A percentile compares a stretch with the other conserved stretches of the same genome.
Evolutionary conservation across 2,329 filamentous ascomycete genomes (phyloP).

Genomic region (Microsporum canis): DNA sequence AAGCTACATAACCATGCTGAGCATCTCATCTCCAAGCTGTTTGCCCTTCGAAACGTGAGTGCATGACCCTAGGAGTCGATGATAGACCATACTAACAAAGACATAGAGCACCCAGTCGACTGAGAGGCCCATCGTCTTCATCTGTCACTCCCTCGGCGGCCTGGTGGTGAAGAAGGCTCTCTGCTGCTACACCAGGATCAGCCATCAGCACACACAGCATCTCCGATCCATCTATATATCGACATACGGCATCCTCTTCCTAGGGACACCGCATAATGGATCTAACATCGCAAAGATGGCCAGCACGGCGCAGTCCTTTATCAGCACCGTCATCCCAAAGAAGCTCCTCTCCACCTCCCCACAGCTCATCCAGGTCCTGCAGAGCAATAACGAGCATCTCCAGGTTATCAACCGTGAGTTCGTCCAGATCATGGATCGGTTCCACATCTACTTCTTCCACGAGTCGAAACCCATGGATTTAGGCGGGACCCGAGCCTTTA

Average conservation of each 20-base stretch:
- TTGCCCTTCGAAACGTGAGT: constrained; percentile 48
- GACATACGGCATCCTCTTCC: constrained; percentile 64
- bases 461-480: constrained; percentile 62
- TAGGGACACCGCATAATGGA: constrained; percentile 65
- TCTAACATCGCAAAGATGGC: constrained; percentile 60
- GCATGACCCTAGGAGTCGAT: background rate
- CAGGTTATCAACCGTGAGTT: constrained; percentile 65
- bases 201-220: constrained; percentile 49
- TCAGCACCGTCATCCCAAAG: constrained; percentile 52
- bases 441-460: constrained; percentile 65
- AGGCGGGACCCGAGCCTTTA: constrained; percentile 49
- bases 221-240: constrained; percentile 60
- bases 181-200: constrained; percentile 54
- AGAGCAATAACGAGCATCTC: constrained; percentile 60
- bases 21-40: constrained; percentile 52
- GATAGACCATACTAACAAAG: background rate
- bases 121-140: constrained; percentile 60
- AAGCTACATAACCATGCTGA: constrained; percentile 62
- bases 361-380: constrained; percentile 58
- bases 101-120: constrained; percentile 36
- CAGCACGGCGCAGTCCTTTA: constrained; percentile 55
- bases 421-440: constrained; percentile 57
- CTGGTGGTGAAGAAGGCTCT: constrained; percentile 60
- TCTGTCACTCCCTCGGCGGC: constrained; percentile 63
- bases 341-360: constrained; percentile 57